phyloP scores from a whole-genome alignment of 768 basidiomycete genomes.

The Myochromella boudieri region DNA sequence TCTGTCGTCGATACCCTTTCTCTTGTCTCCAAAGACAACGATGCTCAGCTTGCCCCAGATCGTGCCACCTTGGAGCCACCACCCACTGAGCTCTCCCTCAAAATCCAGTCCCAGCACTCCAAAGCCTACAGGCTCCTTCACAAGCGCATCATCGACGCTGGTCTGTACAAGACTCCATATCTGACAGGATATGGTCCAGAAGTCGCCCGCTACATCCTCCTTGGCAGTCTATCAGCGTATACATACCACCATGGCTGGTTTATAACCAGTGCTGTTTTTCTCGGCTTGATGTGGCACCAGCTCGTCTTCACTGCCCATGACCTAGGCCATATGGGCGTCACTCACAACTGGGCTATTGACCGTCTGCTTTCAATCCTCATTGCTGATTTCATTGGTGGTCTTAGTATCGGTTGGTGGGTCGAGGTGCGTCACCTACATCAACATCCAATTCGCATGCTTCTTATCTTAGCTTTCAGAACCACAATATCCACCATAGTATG shows the following conservation, averaged over 20 bases:
- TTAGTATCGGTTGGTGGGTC: conserved; percentile 98
- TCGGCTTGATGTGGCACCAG: conserved; percentile 95
- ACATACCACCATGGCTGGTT: conserved; percentile 67
- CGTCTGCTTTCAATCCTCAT: conserved; percentile 76
- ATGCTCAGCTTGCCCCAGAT: conserved; percentile 31
- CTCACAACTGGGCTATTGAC: conserved; percentile 82
- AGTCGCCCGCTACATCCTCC: conserved; percentile 69
- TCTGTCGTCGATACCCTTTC: conserved; percentile 28
- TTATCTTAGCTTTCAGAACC: neutral
- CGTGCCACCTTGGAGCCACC: conserved; percentile 51
- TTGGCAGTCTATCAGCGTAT: conserved; percentile 59
- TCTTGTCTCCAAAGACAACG: conserved; percentile 49
- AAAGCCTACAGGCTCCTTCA: conserved; percentile 82
- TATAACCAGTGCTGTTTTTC: conserved; percentile 70
- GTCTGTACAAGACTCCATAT: conserved; percentile 83
- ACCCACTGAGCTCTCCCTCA: conserved; percentile 52
- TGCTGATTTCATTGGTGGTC: conserved; percentile 86
- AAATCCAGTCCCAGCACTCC: conserved; percentile 66
- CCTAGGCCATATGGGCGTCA: conserved; percentile 92
- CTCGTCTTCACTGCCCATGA: conserved; percentile 92
- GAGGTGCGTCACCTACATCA: conserved; percentile 61
- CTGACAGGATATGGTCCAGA: conserved; percentile 90
- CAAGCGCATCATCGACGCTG: conserved; percentile 68
- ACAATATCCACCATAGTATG: conserved; percentile 28
- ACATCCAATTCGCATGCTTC: neutral